Percentiles rank a stretch among this genome's conserved stretches.
Conservation (phyloP, 1,284 basidiomycete species). For the Ganoderma sinense region DNA sequence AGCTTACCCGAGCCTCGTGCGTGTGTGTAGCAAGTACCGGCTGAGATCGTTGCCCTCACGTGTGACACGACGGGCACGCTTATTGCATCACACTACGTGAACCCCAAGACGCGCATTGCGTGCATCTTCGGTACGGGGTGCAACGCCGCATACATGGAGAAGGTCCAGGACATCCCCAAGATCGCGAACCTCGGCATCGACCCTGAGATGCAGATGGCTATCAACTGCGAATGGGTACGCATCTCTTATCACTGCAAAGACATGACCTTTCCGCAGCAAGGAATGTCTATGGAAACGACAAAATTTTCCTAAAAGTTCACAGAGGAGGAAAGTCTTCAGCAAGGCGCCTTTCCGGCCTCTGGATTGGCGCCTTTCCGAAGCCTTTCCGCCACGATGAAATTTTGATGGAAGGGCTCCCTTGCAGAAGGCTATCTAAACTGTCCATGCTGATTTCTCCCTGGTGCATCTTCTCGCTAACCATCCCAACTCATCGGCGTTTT, state of each 20-base stretch:
- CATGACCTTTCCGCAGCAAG: too few species aligned
- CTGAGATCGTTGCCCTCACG: conserved; percentile 86
- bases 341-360: too few species aligned
- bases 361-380: too few species aligned
- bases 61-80: conserved; percentile 98
- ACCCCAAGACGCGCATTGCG: conserved; percentile 90
- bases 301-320: too few species aligned
- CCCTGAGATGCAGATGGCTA: conserved; percentile 82
- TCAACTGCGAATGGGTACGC: conserved; percentile 95
- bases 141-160: conserved; percentile 98
- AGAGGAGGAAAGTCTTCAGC: too few species aligned
- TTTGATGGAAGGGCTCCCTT: too few species aligned
- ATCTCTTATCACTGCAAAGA: too few species aligned
- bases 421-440: too few species aligned
- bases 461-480: background rate
- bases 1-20: conserved; percentile 19
- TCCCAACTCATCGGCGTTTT: background rate
- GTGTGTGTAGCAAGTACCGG: conserved; percentile 67
- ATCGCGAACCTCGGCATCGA: conserved; percentile 81
- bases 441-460: too few species aligned
- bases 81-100: conserved; percentile 97
- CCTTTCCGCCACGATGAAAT: too few species aligned
- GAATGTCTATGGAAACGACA: too few species aligned
- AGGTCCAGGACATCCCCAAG: conserved; percentile 80
- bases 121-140: conserved; percentile 99